Base-by-base conservation (phyloP, 768 basidiomycete genomes). In the Pholiota microspora region DNA sequence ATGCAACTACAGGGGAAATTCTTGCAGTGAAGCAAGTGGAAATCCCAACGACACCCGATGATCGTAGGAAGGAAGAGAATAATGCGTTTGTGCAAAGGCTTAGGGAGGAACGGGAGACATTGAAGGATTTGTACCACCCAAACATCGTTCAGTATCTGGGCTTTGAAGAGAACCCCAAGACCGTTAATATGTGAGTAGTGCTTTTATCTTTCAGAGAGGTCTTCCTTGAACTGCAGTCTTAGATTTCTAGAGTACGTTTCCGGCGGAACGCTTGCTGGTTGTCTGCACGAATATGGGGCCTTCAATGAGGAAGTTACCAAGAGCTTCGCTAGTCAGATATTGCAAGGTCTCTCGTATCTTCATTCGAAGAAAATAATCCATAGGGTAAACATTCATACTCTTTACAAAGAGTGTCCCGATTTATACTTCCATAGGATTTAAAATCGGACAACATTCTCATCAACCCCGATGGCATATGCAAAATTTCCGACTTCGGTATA, bases 1-100 rank as follows among this genome's bases (percentile, higher is more conserved):
- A 96, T 69, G 89, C 87, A 32, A 91, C 85, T 2, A 93, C 89
- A 0, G 93, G 92, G 29, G 92, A 96, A 67, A 85, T 96, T 76
- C 89, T 97, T 66, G 95, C 95, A 2, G 94, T 98, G 57, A 98
- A 98, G 71, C 94, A 96, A 69, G 95, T 97, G 28, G 94, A 97
- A 67, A 76, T 92, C 54, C 91, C 90, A 0, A 78, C 79, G 32
- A 89, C 88, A 13, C 77, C 80, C 16, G 85, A 83, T 59, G 90
- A 93, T 69, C 82, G 81, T 63, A 77, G 76, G 51, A 64, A 57
- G 82, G 89, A 65, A 70, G 76, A 47, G 78, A 86, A 27, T 84
- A 91, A 59, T 69, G 77, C 49, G 79, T 82, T 57, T 80, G 91
- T 62, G 51, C 84, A 90, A 57, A 90, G 92, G 9, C 74, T 97